Evolutionary conservation across 1,284 basidiomycete species (phyloP), one percentile per base, ranked within the genome.

Genomic region (Exobasidium rhododendri): DNA sequence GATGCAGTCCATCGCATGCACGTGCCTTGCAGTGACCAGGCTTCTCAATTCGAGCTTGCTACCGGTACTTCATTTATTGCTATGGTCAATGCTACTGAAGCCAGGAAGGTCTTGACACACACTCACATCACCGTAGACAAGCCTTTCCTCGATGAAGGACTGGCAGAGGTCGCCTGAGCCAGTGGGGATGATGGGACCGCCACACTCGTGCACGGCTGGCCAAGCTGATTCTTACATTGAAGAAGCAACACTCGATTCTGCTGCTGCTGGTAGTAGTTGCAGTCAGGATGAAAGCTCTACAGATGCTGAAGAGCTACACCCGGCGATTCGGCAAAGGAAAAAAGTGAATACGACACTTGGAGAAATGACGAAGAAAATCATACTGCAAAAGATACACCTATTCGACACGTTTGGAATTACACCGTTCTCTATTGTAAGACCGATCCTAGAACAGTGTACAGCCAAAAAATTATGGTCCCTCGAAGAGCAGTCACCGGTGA

Each of bases 131-230:
- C n/a, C n/a, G n/a, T n/a, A n/a, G n/a, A n/a, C n/a, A n/a, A n/a
- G n/a, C n/a, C n/a, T n/a, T n/a, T n/a, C n/a, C n/a, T n/a, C 11
- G 17, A 73, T 73, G 70, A 73, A 73, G 46, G 70, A 73, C 43
- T 73, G 70, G 70, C 58, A 64, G 6, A 62, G 68, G 35, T 73
- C 70, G 3, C 70, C 70, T 22, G 70, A 71, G 67, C 70, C 70
- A 4, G 61, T 64, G 0, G 64, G 63, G 45, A 73, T 73, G 69
- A 73, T 73, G 70, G 69, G 69, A 1, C n/a, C 59, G n/a, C n/a
- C n/a, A n/a, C n/a, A n/a, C n/a, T n/a, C n/a, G n/a, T n/a, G n/a
- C n/a, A n/a, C n/a, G n/a, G n/a, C n/a, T n/a, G n/a, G n/a, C n/a
- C n/a, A n/a, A n/a, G n/a, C n/a, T n/a, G n/a, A n/a, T n/a, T n/a